Evolutionary conservation across 768 basidiomycete species (phyloP), one percentile per base, ranked within the genome.

Genomic region (Trametes punicea): DNA sequence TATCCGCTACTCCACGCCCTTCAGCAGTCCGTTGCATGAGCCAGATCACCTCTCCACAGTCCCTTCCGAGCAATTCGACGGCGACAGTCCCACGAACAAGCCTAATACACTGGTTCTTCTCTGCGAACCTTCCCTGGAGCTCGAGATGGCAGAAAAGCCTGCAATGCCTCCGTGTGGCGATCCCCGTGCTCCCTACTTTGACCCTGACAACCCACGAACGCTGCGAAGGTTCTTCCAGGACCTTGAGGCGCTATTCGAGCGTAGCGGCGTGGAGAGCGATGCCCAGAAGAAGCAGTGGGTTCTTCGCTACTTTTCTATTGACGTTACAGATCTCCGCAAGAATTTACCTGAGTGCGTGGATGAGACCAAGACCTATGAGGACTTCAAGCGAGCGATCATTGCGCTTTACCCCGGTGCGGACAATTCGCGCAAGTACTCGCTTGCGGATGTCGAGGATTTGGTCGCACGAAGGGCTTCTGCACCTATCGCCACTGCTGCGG

Each of bases 391-490:
- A 5, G 63, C 53, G 1, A 57, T 71, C 5, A 27, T 63, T 25
- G 61, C 64, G 11, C 56, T 65, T 27, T 71, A 69, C 46, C 64
- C 65, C 6, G 64, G 56, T 2, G 41, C 56, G 5, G 50, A 55
- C 5, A 56, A 62, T 21, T 38, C 26, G 4, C 47, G 50, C 8
- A 61, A 61, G 26, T 71, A 56, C 50, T 50, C 57, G n/a, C 16
- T 68, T 0, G 33, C 53, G 4, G 65, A 70, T 41, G 49, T 70
- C 7, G 67, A 70, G 51, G 26, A 51, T 2, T 51, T 70, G 11
- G 54, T 70, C 26, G 61, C 63, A 3, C 29, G 64, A 23, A 52
- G 57, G 7, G 46, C 56, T 20, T 46, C 56, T 16, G 11, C 58
- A 33, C 20, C 29, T 23, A 47, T 57, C 20, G 20, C 18, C 29